Conservation (phyloP, 2,329 filamentous ascomycete species). For the Botrytis hyacinthi region DNA sequence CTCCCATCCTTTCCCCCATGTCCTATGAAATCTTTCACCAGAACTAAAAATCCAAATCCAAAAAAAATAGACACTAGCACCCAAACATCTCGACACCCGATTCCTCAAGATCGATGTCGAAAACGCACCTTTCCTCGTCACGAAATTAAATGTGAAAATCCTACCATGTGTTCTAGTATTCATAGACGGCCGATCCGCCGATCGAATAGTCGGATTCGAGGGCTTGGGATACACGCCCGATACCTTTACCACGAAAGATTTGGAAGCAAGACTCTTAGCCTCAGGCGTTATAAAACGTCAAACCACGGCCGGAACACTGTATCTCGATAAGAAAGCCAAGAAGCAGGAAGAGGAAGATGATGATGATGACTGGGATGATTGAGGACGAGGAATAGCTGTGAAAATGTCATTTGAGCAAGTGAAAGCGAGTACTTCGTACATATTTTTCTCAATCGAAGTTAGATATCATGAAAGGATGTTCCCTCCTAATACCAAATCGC, state of each 20-base stretch:
- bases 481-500: not conserved
- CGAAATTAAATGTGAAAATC: constrained; percentile 56
- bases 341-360: constrained; percentile 45
- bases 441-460: not conserved
- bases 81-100: constrained; percentile 57
- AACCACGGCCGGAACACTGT: constrained; percentile 49
- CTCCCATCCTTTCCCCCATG: not conserved
- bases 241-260: constrained; percentile 52
- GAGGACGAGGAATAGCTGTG: constrained; percentile 20
- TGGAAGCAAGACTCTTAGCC: constrained; percentile 52
- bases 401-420: not conserved
- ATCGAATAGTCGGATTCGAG: constrained; percentile 59
- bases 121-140: constrained; percentile 58
- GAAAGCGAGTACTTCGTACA: not conserved
- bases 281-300: constrained; percentile 51
- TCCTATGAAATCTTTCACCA: too few species aligned
- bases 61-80: constrained; percentile 45
- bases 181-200: constrained; percentile 52
- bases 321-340: constrained; percentile 38
- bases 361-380: constrained; percentile 48
- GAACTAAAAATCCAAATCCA: constrained; percentile 17
- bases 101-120: constrained; percentile 59
- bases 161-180: constrained; percentile 58
- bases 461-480: not conserved
- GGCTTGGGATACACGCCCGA: constrained; percentile 52